Conservation (phyloP, 2,329 filamentous ascomycete genomes). For the Aspergillus sclerotialis region DNA sequence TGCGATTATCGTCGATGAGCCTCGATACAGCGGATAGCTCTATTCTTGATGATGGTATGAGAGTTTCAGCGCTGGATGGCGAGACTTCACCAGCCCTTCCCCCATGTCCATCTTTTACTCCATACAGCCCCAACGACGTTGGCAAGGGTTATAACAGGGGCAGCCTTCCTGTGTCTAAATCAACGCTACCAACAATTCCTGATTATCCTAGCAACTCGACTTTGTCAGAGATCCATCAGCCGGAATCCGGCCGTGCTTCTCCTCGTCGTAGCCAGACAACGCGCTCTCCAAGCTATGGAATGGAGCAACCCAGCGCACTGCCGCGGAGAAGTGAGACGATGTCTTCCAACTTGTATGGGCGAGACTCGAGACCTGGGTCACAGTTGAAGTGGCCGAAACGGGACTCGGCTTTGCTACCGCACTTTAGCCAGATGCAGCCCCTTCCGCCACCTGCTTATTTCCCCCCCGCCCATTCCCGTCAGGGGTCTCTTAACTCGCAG, state of each 20-base stretch:
- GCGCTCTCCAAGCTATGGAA: slow-evolving; percentile 18
- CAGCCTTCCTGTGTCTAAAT: slow-evolving; percentile 18
- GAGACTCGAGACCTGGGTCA: slow-evolving; percentile 9
- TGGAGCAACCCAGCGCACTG: slow-evolving; percentile 16
- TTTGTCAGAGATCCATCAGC: slow-evolving; percentile 14
- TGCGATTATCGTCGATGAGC: slow-evolving; percentile 29
- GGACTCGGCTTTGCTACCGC: slow-evolving; percentile 8
- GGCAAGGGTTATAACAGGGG: too few species aligned
- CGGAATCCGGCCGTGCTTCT: slow-evolving; percentile 15
- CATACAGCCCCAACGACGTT: slow-evolving; percentile 32
- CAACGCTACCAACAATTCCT: slow-evolving; percentile 18
- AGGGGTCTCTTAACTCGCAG: slow-evolving; percentile 12
- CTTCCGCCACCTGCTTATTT: slow-evolving; percentile 14
- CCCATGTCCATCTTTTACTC: slow-evolving; percentile 26
- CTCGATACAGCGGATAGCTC: slow-evolving; percentile 33
- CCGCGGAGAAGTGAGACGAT: slow-evolving; percentile 27
- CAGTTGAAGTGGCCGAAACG: slow-evolving; percentile 3
- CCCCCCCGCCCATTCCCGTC: slow-evolving; percentile 21
- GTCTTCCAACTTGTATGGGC: slow-evolving; percentile 13
- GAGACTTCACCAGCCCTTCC: slow-evolving; percentile 25
- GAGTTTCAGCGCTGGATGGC: slow-evolving; percentile 20
- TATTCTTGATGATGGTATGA: slow-evolving; percentile 26
- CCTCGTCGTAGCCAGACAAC: slow-evolving; percentile 31
- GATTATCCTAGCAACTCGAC: slow-evolving; percentile 20
- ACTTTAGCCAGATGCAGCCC: slow-evolving; percentile 20